A percentile compares a stretch with the other conserved stretches of the same genome.
Conservation (phyloP, 768 basidiomycete genomes). For the Mycena venus region DNA sequence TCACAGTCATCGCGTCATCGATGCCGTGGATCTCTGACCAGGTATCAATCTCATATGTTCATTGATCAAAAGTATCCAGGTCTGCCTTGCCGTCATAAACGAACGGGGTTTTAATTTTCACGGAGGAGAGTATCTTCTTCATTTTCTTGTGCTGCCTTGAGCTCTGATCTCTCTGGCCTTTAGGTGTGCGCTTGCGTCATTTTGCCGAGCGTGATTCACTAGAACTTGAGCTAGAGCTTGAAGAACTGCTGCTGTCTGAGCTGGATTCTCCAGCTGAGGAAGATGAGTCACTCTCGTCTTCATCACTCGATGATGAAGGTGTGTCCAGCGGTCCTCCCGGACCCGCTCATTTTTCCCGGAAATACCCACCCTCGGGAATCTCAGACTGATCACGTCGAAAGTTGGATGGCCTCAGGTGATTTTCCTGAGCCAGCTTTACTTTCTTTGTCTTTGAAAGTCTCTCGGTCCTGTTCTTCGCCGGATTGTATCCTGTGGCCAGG, state of each 20-base stretch:
- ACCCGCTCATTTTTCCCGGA: background rate
- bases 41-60: slow-evolving; percentile 29
- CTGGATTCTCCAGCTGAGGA: background rate
- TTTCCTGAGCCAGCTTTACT: background rate
- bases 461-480: no score
- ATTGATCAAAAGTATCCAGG: slow-evolving; percentile 32
- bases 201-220: background rate
- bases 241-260: background rate
- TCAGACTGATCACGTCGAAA: slow-evolving; percentile 1
- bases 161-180: background rate
- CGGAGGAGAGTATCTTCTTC: slow-evolving; percentile 15
- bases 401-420: background rate
- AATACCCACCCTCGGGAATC: slow-evolving; percentile 20
- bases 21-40: slow-evolving; percentile 30
- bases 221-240: background rate
- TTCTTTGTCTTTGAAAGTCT: background rate
- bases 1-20: slow-evolving; percentile 5
- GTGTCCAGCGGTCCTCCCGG: background rate
- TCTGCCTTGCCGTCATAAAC: slow-evolving; percentile 31
- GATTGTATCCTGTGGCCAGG: no score
- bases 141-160: background rate
- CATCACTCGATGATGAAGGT: background rate
- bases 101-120: slow-evolving; percentile 30
- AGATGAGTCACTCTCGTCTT: no score
- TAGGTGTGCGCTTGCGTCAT: background rate